Evolutionary conservation across 1,284 basidiomycete species (phyloP), one percentile per base, ranked within the genome.

Genomic region (Cerioporus squamosus): DNA sequence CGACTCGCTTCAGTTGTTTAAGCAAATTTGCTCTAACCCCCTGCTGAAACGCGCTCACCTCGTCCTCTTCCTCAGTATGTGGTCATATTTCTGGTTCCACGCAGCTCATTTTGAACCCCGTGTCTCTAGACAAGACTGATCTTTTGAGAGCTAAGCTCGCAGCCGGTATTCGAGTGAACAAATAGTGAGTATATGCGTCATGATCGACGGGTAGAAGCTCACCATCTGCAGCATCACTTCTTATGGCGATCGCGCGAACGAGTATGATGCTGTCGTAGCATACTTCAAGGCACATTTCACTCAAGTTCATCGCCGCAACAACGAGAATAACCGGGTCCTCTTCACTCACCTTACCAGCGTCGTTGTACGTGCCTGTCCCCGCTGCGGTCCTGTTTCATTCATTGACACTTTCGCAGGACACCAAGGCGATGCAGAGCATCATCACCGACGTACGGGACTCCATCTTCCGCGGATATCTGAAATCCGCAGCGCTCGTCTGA

Each of bases 271-370:
- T 1, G 89, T 91, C 7, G 85, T 91, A 29, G 84, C 87, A 61
- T 93, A 93, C 72, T 93, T 93, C 81, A 85, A 87, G 8, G 87
- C 90, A 20, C 91, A 93, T 66, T 93, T 93, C 74, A 75, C 90
- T 52, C 90, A 93, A 69, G 90, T 91, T 10, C 90, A 93, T 70
- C 79, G 87, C 63, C 81, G 82, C 63, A 92, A 89, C 61, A 92
- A 92, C 65, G 87, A 91, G 68, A 89, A 86, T 68, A 82, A 86
- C 50, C 83, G 90, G 46, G 90, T 91, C 18, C 74, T 93, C 3
- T 93, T 91, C 68, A 89, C 88, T 15, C 90, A 92, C 70, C 79
- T 91, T 66, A 92, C 90, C 8, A 91, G 85, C 65, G 90, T 90
- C 31, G 89, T 91, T 58, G 88, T 91, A 72, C 55, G 86, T 80